Base-by-base conservation (phyloP, 2,329 filamentous ascomycete species). In the Xylariaceae sp. region DNA sequence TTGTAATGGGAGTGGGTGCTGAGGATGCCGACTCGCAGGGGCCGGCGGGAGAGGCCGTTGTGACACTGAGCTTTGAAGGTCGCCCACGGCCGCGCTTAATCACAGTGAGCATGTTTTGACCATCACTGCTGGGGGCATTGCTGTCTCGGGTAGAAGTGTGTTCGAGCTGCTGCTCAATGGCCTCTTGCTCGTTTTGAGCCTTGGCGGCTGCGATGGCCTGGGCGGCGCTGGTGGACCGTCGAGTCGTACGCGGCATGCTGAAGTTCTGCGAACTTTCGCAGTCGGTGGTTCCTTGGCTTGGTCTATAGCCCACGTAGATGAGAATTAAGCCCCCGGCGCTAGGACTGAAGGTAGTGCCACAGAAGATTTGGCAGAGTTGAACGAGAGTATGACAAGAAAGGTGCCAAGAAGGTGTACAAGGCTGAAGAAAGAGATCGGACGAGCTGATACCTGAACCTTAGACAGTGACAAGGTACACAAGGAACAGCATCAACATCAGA, bases 11-110 rank as follows among this genome's bases (percentile, higher is more conserved):
- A 6, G 71, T 71, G 9, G 67, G 58, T 15, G 63, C 61, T 2
- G 70, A 65, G 7, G 71, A 72, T 15, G 55, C 50, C 30, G 70
- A 69, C 17, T 66, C 63, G 45, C 51, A 56, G 41, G 40, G 42
- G 42, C 49, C 48, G 54, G 58, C 51, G 52, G 36, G 42, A 27
- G 22, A 27, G 39, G 46, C 58, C 27, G 53, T 42, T 54, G 57
- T 47, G 53, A 33, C 2, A 39, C 35, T 61, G 19, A 53, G 49
- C 45, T 64, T 68, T 30, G 55, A 50, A 6, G 67, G 60, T 44
- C 65, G 61, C 33, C 62, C 66, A 36, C 64, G 61, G 30, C 51
- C 36, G 19, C 55, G 61, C 51, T 66, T 66, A 5, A 57, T 44
- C 42, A 39, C 39, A 32, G 39, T 7, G 36, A 27, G 30, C 12